Evolutionary conservation across 495 filamentous ascomycete species (phyloP), one percentile per base, ranked within the genome.

Genomic region (Penicillium ucsense): DNA sequence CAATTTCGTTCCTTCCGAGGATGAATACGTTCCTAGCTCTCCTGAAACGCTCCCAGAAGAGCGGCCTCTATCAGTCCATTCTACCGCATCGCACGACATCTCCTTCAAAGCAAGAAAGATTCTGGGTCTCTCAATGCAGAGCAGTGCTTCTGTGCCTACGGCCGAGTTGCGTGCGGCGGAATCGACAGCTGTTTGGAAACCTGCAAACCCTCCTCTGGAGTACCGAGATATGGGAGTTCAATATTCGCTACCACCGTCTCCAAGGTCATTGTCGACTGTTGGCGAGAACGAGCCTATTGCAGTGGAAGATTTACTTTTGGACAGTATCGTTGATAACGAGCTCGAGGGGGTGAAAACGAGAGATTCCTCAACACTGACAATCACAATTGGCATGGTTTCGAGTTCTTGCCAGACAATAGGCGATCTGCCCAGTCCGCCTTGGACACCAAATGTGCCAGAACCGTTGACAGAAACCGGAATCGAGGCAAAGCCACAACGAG

Each of bases 201-300:
- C 45, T 2, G 12, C 32, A 6, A 35, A 52, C 3, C 31, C 42
- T 8, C 20, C 53, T 45, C 50, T 59, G 7, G 54, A 62, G 33
- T 91, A 90, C 62, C 75, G 76, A 35, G 86, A 94, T 61, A 75
- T 76, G n/a, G 87, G 81, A 3, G 75, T 86, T 36, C 89, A 95
- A 62, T 89, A 75, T 55, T 88, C 89, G 38, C 88, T 88, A 38
- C 89, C 87, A 5, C 73, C 82, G 3, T 94, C 86, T 11, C 88
- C 88, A 5, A 71, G 67, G 38, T 43, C 77, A n/a, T 51, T 64
- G 12, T 35, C 43, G 6, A 45, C 39, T 29, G 38, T n/a, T 29
- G 52, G 54, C 7, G 38, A 35, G 4, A 12, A 32, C 27, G 30
- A 31, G 27, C 31, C 37, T 4, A 12, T 37, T 10, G 29, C 31